Evolutionary conservation across 345 rosid genomes (phyloP).

Genomic region (Euphorbia tirucalli): DNA sequence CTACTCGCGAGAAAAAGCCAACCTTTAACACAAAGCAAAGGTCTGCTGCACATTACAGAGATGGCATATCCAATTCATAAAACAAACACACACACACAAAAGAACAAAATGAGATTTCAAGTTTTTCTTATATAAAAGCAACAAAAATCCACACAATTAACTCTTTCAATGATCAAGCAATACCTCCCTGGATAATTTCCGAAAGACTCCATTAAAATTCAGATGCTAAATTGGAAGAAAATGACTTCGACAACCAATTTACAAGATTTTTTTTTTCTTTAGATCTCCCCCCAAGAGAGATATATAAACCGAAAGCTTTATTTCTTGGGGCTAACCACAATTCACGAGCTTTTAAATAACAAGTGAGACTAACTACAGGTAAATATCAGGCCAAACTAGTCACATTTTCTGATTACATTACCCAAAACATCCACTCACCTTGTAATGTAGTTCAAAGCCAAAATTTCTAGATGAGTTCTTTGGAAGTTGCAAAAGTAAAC

Average conservation of each 20-base stretch:
- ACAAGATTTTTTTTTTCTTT: background rate
- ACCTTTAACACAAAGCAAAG: background rate
- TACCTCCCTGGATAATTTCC: background rate
- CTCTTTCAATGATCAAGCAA: background rate
- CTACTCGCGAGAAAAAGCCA: conserved; percentile 1
- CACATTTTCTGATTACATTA: background rate
- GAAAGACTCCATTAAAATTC: background rate
- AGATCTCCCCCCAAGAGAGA: background rate
- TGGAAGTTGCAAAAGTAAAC: background rate
- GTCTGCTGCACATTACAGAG: conserved; percentile 1
- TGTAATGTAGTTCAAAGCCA: background rate
- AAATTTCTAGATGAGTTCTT: background rate
- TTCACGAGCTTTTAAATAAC: background rate
- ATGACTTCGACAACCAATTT: background rate
- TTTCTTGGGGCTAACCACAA: background rate
- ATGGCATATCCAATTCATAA: background rate
- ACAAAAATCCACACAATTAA: background rate
- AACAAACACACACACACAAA: background rate
- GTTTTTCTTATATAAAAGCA: background rate
- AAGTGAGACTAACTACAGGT: background rate
- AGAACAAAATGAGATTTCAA: background rate
- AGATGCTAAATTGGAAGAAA: background rate
- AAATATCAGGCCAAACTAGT: background rate
- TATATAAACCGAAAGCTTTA: background rate
- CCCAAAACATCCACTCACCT: background rate